Conservation (phyloP, 768 basidiomycete species). For the Phlebiopsis flavidoalba region DNA sequence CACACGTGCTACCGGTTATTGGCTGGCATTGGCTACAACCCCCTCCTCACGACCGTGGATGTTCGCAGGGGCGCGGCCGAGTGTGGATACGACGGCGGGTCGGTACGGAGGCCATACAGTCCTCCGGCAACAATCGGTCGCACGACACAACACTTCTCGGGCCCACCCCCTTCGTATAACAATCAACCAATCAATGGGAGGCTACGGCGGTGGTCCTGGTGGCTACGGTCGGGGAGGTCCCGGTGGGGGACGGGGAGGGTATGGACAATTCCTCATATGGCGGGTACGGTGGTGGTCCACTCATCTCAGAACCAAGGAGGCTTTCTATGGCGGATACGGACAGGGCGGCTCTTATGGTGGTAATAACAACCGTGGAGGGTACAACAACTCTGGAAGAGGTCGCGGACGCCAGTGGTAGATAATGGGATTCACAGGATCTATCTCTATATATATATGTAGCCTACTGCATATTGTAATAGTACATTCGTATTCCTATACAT, state of each 20-base stretch:
- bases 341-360: slow-evolving; percentile 9
- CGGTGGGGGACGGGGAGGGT: not conserved
- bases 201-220: slow-evolving; percentile 25
- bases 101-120: not conserved
- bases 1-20: too few species aligned
- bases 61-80: not conserved
- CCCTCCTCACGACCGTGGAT: slow-evolving; percentile 16
- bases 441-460: not conserved
- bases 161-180: slow-evolving; percentile 1
- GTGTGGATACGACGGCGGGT: slow-evolving; percentile 9
- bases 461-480: slow-evolving; percentile 11
- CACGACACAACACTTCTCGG: slow-evolving; percentile 10
- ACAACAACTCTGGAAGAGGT: slow-evolving; percentile 38
- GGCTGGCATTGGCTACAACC: slow-evolving; percentile 26
- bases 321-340: slow-evolving; percentile 26
- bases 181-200: slow-evolving; percentile 3
- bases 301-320: slow-evolving; percentile 16
- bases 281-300: slow-evolving; percentile 25
- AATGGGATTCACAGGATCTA: not conserved
- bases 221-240: not conserved
- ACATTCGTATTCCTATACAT: slow-evolving; percentile 1
- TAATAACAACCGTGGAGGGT: slow-evolving; percentile 15
- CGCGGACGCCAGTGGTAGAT: slow-evolving; percentile 41
- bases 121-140: slow-evolving; percentile 5
- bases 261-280: slow-evolving; percentile 12